Base-by-base conservation (phyloP, 164 flowering plant species). In the Kingdonia uniflora region DNA sequence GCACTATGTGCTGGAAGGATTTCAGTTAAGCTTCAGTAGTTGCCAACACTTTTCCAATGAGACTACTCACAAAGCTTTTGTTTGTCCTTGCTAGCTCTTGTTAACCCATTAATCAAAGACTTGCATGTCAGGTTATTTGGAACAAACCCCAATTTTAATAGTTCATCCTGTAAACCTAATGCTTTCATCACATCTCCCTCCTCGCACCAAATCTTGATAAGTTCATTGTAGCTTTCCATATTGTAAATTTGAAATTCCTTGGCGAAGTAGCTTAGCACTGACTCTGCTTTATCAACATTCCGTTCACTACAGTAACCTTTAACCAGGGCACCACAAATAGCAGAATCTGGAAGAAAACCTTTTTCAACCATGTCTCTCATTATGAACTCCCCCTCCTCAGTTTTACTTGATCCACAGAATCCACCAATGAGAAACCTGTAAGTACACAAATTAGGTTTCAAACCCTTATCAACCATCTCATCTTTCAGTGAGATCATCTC, bases 41-140 rank as follows among this genome's bases (percentile, higher is more conserved):
- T 22, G 11, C 48, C 19, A 12, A 13, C 19, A 55, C 35, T 16
- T 50, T 26, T 22, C 2, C 15, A 13, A 37, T 14, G 19, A 47
- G 1, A 53, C 51, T 39, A 20, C 35, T 38, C n/a, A 14, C 6
- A 12, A 23, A 58, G 55, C 25, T 51, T 63, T 8, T 56, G 29
- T 40, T 69, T 56, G 10, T 22, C 22, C 52, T 21, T 17, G 46
- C 62, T 56, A 37, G 66, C 63, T 62, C 65, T 75, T 60, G 63
- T 60, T 55, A 85, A 52, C 43, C 86, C 95, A 48, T 68, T 56
- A 47, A 91, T 77, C 54, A 82, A 58, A 59, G 73, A 66, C 71
- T 78, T 87, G 72, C 78, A 86, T 8, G 88, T 73, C 25, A 77
- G 35, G 12, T 69, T 60, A 63, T 78, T 86, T 21, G 95, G 91